Percentiles rank a stretch among this genome's conserved stretches.
Conservation (phyloP, 306 rosid species). For the Begonia loranthoides region DNA sequence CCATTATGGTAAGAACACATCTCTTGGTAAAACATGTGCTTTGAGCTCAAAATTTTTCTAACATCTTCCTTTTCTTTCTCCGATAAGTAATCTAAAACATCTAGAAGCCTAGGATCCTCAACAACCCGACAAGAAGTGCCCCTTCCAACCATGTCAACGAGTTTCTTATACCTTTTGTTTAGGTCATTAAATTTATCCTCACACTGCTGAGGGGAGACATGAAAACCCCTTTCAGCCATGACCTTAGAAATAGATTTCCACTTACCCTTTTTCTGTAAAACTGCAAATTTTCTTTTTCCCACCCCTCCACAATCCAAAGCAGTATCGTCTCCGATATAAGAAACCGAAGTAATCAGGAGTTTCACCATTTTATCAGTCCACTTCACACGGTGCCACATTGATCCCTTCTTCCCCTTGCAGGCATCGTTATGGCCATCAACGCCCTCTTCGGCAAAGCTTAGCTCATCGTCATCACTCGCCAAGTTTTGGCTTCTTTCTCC, state of each 20-base stretch:
- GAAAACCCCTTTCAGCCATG: constrained; percentile 79
- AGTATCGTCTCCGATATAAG: constrained; percentile 67
- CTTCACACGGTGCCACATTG: constrained; percentile 75
- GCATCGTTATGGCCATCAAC: constrained; percentile 43
- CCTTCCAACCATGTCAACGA: constrained; percentile 81
- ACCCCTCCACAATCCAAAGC: constrained; percentile 30
- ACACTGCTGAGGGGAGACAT: constrained; percentile 91
- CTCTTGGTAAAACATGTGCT: constrained; percentile 80
- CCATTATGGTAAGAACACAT: constrained; percentile 91
- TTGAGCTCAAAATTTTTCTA: constrained; percentile 69
- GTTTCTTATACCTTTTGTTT: constrained; percentile 77
- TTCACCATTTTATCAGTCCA: constrained; percentile 94
- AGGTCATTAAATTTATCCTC: constrained; percentile 96
- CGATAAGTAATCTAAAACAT: constrained; percentile 43
- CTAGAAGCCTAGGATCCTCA: constrained; percentile 70
- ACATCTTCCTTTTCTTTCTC: constrained; percentile 84
- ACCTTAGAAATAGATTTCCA: constrained; percentile 89
- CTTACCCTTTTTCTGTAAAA: constrained; percentile 77
- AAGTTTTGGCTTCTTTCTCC: constrained; percentile 68
- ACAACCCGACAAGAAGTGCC: constrained; percentile 91
- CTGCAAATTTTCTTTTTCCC: constrained; percentile 56
- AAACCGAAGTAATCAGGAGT: constrained; percentile 78
- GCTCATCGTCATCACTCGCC: constrained; percentile 66
- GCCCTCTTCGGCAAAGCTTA: constrained; percentile 52
- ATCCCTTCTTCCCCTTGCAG: constrained; percentile 47